Evolutionary conservation across 164 flowering plant genomes (phyloP), one percentile per base, ranked within the genome.

Genomic region (Umbellularia californica): DNA sequence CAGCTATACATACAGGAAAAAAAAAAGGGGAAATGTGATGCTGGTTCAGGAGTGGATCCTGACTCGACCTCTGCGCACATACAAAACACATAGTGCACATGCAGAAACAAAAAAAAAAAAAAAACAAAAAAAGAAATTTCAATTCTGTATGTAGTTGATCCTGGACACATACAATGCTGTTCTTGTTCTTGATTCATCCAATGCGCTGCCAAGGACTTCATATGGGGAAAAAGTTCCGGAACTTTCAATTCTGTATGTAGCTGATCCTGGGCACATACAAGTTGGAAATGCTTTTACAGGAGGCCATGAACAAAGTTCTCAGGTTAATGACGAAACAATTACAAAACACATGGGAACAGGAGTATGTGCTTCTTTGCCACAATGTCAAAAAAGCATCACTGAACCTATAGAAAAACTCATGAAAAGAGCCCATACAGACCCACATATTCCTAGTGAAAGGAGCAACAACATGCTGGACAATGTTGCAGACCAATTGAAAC

Each of bases 391-490:
- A 35, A 66, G 28, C 47, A 70, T 24, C 15, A 55, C 66, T 27
- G 76, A 69, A 60, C 64, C 72, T 28, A 33, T 68, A 10, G 33
- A 35, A 24, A 81, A 74, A 23, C 67, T 35, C 9, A 58, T 71
- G 50, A 86, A 82, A 80, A 76, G 77, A 27, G 70, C 75, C n/a
- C 75, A 70, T 51, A 74, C 58, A 65, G 75, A 68, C 47, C 70
- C 72, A 68, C 64, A 58, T 77, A 22, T 58, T 72, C 52, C 70
- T 68, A 71, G 70, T 77, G 86, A 86, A 75, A 83, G 74, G 67
- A 79, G 82, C 66, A 82, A 82, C 75, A 82, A 84, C 68, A 58
- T 86, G 75, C 81, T 90, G 76, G 84, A 86, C 74, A 93, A 85
- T 73, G 90, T 82, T 83, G 88, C 92, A 33, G 97, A 24, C 25